Evolutionary conservation across 2,329 filamentous ascomycete genomes (phyloP).

Genomic region (Sphaceloma murrayae): DNA sequence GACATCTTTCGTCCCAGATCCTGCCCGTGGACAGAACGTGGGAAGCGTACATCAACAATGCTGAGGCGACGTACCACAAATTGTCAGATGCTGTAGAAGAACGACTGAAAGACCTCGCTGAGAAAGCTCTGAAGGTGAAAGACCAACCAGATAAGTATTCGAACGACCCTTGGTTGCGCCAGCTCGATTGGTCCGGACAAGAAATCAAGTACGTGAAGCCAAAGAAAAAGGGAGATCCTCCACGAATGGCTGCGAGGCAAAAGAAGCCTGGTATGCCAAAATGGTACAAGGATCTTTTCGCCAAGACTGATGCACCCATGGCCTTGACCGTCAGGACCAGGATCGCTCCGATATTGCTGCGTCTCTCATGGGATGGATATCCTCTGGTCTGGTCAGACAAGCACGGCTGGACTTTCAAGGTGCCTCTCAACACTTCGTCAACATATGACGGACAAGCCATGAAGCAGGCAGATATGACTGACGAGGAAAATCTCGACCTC

Average conservation of each 20-base stretch:
- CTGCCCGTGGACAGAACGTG: slow-evolving; percentile 81
- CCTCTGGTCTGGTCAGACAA: slow-evolving; percentile 89
- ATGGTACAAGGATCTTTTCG: slow-evolving; percentile 91
- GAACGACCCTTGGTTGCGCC: slow-evolving; percentile 80
- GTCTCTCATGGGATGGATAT: slow-evolving; percentile 78
- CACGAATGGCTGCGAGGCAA: slow-evolving; percentile 67
- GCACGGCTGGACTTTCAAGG: slow-evolving; percentile 85
- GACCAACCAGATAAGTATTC: slow-evolving; percentile 57
- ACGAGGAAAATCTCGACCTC: slow-evolving; percentile 59
- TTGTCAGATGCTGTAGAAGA: slow-evolving; percentile 69
- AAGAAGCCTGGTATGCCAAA: slow-evolving; percentile 91
- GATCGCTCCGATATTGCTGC: slow-evolving; percentile 74
- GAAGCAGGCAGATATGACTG: slow-evolving; percentile 62
- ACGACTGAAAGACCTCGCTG: slow-evolving; percentile 61
- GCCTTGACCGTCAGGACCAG: slow-evolving; percentile 76
- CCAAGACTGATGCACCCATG: slow-evolving; percentile 58
- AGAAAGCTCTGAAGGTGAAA: slow-evolving; percentile 69
- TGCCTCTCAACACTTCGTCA: slow-evolving; percentile 51
- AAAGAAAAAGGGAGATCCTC: slow-evolving; percentile 75
- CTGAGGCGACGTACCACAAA: slow-evolving; percentile 73
- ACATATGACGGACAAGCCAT: slow-evolving; percentile 65
- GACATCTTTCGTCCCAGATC: slow-evolving; percentile 89
- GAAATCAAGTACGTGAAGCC: slow-evolving; percentile 85
- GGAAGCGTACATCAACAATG: slow-evolving; percentile 72
- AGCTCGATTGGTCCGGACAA: slow-evolving; percentile 93